These are phyloP conservation scores for Penicillium frequentans DNA, from an alignment of 2,329 filamentous ascomycete species.

Conservation along the genomic window DNA sequence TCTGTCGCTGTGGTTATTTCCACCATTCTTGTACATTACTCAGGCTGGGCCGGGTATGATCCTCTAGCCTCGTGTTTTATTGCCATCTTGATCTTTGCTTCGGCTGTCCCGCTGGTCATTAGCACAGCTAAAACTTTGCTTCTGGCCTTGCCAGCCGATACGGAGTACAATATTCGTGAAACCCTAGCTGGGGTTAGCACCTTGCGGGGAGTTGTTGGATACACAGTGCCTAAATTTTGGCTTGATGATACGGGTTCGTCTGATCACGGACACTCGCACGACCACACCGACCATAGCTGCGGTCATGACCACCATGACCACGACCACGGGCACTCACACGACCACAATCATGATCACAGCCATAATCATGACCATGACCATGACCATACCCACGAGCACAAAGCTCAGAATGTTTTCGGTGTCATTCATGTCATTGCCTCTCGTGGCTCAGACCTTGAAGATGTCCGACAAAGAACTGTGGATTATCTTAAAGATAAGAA, in stretches of 20 bases:
- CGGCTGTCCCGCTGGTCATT: constrained; percentile 81
- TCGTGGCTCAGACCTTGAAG: constrained; percentile 71
- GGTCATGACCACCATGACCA: constrained; percentile 31
- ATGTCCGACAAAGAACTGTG: constrained; percentile 75
- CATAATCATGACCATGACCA: constrained; percentile 32
- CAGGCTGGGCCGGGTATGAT: constrained; percentile 92
- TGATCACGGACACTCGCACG: constrained; percentile 33
- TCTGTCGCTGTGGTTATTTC: constrained; percentile 93
- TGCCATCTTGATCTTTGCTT: constrained; percentile 88
- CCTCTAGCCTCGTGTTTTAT: constrained; percentile 92
- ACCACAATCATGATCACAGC: constrained; percentile 28
- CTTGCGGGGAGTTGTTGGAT: constrained; percentile 80
- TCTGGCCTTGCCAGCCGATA: constrained; percentile 77
- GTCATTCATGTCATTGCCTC: constrained; percentile 84
- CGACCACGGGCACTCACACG: constrained; percentile 30
- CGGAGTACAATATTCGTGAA: constrained; percentile 86
- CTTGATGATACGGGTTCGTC: constrained; percentile 64
- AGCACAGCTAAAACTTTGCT: constrained; percentile 81
- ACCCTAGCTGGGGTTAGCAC: constrained; percentile 79
- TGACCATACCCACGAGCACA: constrained; percentile 28
- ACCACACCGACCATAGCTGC: constrained; percentile 35
- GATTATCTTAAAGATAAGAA: constrained; percentile 68
- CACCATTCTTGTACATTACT: constrained; percentile 81
- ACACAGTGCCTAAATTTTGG: constrained; percentile 90
- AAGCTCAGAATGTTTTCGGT: constrained; percentile 60